Base-by-base conservation (phyloP, 1,139 yeast species). In the Tardiomyces blankii region DNA sequence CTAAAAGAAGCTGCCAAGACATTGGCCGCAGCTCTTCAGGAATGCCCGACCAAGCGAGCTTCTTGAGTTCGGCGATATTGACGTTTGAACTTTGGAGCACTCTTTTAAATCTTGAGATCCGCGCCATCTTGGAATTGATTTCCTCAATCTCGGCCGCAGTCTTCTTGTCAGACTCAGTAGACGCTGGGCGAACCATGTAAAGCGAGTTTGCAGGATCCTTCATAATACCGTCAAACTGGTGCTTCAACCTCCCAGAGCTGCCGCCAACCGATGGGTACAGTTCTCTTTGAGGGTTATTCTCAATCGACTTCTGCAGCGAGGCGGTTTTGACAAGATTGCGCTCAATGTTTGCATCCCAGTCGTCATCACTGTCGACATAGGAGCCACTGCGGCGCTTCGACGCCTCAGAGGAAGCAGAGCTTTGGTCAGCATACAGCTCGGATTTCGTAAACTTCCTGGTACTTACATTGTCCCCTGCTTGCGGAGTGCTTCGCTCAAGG, bases 11-110 rank as follows among this genome's bases (percentile, higher is more conserved):
- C 63, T 87, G 94, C 99, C 99, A 91, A 9, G 87, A 77, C 44
- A 82, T 67, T 0, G 97, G 88, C 49, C 97, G 71, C 49, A 89
- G 70, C 49, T 81, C 82, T 16, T 74, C 69, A 0, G 98, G 98
- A 12, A 93, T 77, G 1, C 99, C 98, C 55, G 89, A 84, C 98
- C 98, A 91, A 11, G 96, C 77, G 45, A 88, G 72, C 59, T 82
- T 79, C 51, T 87, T 75, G 48, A 91, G 70, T 42, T 82, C 91
- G 40, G 72, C 69, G 45, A 79, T 60, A 53, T 84, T 82, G 38
- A 89, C 80, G 39, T 75, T 75, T 18, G 78, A 76, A 33, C 75
- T 74, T 14, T 77, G 72, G 42, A 91, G 65, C 3, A 86, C 71
- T 39, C 72, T 72, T 46, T 78, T 79, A 63, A 88, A 87, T 60